A percentile compares a stretch with the other conserved stretches of the same genome.
Evolutionary conservation across 1,284 basidiomycete species (phyloP).

Genomic region (Rhodotorula sp.): DNA sequence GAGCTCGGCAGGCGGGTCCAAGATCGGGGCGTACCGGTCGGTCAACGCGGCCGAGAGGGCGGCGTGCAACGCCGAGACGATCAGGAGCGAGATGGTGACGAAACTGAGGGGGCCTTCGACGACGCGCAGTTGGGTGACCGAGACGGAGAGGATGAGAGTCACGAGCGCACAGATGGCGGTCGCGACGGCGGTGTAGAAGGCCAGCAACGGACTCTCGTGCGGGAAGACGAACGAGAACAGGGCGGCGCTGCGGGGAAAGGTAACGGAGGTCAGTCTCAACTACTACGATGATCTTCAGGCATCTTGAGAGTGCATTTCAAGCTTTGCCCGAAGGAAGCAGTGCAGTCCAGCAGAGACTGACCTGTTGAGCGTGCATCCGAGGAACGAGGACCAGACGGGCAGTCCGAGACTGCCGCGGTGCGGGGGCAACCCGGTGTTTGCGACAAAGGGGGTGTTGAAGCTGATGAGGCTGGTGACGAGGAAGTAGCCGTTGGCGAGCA

Average conservation of each 20-base stretch:
- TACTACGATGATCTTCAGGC: background rate
- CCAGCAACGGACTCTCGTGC: slow-evolving; percentile 28
- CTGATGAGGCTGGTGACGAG: slow-evolving; percentile 24
- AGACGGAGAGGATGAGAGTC: slow-evolving; percentile 33
- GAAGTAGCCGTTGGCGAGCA: slow-evolving; percentile 37
- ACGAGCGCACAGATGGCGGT: slow-evolving; percentile 19
- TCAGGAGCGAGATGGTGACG: slow-evolving; percentile 30
- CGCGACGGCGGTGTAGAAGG: slow-evolving; percentile 27
- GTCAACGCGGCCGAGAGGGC: slow-evolving; percentile 27
- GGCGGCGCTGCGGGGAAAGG: slow-evolving; percentile 13
- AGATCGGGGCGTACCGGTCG: slow-evolving; percentile 33
- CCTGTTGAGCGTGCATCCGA: slow-evolving; percentile 30
- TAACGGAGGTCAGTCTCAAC: background rate
- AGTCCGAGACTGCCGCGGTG: slow-evolving; percentile 34
- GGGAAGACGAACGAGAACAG: slow-evolving; percentile 36
- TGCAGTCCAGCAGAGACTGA: background rate
- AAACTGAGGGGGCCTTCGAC: slow-evolving; percentile 33
- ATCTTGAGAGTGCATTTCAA: too few species aligned
- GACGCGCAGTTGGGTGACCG: slow-evolving; percentile 37
- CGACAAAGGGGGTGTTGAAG: slow-evolving; percentile 26
- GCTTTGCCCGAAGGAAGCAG: background rate
- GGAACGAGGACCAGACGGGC: slow-evolving; percentile 35
- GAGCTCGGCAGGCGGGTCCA: slow-evolving; percentile 28
- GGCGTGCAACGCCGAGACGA: slow-evolving; percentile 31
- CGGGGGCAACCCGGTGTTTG: slow-evolving; percentile 30